Percentiles rank a stretch among this genome's conserved stretches.
These are phyloP conservation scores for Saccharum spontaneum DNA, from an alignment of 176 grass and related monocot species.

Conservation along the genomic window DNA sequence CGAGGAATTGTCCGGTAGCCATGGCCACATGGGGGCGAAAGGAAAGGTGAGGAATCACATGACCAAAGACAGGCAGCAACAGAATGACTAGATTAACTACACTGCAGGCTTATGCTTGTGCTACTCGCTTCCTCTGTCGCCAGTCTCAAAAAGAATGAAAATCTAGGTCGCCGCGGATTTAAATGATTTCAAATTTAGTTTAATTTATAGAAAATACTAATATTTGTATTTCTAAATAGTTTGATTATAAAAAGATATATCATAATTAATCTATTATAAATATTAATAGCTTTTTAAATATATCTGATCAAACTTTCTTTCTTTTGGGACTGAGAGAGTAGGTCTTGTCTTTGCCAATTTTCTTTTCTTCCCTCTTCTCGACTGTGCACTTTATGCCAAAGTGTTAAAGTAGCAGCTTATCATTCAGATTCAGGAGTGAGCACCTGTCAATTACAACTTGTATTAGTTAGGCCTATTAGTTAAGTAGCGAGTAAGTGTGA, in stretches of 20 bases:
- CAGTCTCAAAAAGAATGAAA: no score
- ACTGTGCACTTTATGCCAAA: constrained; percentile 2
- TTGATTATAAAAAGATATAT: no score
- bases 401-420: constrained; percentile 17
- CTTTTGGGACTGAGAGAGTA: not conserved
- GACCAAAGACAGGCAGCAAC: constrained; percentile 20
- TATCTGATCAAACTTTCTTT: no score
- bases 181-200: no score
- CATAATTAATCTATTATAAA: no score
- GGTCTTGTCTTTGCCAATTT: not conserved
- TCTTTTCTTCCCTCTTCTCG: not conserved
- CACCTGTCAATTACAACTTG: not conserved
- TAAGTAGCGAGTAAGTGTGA: not conserved
- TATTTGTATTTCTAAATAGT: no score
- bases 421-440: constrained; percentile 13
- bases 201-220: no score
- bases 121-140: no score
- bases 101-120: not conserved
- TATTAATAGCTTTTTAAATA: no score
- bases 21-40: constrained; percentile 29
- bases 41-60: constrained; percentile 19
- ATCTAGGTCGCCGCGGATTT: no score
- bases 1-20: constrained; percentile 40
- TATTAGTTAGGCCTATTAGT: not conserved
- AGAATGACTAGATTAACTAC: constrained; percentile 36